A percentile compares a stretch with the other conserved stretches of the same genome.
phyloP scores from a whole-genome alignment of 116 monocot species.

The Zostera marina region DNA sequence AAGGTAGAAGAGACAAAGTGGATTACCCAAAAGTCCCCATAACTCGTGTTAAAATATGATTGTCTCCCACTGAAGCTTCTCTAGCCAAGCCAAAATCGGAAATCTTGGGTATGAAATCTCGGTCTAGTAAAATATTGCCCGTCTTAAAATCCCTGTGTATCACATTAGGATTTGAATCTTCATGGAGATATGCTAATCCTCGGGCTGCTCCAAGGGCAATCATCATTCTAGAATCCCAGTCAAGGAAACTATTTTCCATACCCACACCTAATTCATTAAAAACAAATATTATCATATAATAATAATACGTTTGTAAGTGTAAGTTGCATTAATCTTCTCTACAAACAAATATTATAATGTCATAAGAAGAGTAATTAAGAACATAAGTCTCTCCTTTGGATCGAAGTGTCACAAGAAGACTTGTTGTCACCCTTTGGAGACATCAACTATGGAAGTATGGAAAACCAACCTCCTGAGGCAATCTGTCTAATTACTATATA shows the following conservation, averaged over 20 bases:
- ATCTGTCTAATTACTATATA: too few species aligned
- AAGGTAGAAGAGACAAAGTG: background rate
- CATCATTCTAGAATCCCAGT: slow-evolving; percentile 67
- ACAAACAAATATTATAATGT: too few species aligned
- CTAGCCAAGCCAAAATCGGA: slow-evolving; percentile 79
- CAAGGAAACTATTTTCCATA: slow-evolving; percentile 22
- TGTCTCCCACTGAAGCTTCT: slow-evolving; percentile 46
- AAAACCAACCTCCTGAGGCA: too few species aligned
- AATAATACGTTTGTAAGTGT: background rate
- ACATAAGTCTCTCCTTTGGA: too few species aligned
- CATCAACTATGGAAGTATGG: too few species aligned
- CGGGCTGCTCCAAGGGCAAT: slow-evolving; percentile 77
- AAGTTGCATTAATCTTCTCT: background rate
- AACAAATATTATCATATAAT: background rate
- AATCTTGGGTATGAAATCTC: slow-evolving; percentile 71
- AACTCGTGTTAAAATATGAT: slow-evolving; percentile 59
- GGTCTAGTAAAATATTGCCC: slow-evolving; percentile 65
- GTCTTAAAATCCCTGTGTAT: slow-evolving; percentile 81
- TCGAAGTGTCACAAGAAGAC: too few species aligned
- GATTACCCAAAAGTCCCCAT: slow-evolving; percentile 85
- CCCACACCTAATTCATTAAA: slow-evolving; percentile 31
- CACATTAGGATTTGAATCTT: slow-evolving; percentile 69
- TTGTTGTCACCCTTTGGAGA: too few species aligned
- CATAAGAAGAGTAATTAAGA: too few species aligned
- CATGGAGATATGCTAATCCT: slow-evolving; percentile 68